These are phyloP conservation scores for Collybia sp. DNA, from an alignment of 768 basidiomycete species.

Conservation along the genomic window DNA sequence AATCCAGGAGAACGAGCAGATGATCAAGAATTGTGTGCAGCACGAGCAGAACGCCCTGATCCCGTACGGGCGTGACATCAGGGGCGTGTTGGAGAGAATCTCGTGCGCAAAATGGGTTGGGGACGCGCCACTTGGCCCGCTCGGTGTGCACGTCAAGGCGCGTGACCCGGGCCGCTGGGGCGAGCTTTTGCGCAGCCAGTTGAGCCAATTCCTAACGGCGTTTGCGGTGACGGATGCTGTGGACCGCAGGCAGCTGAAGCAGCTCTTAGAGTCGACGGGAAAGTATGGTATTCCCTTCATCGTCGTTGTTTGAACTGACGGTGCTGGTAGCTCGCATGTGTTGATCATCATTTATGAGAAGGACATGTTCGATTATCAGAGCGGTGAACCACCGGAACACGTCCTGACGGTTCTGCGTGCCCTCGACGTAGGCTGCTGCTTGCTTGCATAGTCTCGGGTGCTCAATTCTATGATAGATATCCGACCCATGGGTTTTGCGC, in stretches of 20 bases:
- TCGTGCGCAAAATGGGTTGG: conserved; percentile 54
- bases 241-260: conserved; percentile 56
- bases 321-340: conserved; percentile 31
- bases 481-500: conserved; percentile 69
- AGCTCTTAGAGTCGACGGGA: conserved; percentile 49
- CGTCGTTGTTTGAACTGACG: not conserved
- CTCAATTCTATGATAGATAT: conserved; percentile 44
- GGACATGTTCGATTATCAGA: conserved; percentile 77
- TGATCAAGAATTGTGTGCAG: conserved; percentile 44
- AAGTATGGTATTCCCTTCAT: conserved; percentile 49
- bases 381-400: conserved; percentile 61
- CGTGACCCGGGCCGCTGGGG: conserved; percentile 64
- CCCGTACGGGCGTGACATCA: conserved; percentile 61
- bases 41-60: conserved; percentile 54
- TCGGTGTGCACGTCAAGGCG: conserved; percentile 76
- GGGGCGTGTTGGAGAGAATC: conserved; percentile 51
- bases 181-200: conserved; percentile 53
- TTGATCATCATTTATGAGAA: conserved; percentile 61
- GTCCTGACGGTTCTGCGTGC: conserved; percentile 78
- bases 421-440: conserved; percentile 56
- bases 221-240: conserved; percentile 72
- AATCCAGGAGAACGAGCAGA: conserved; percentile 43
- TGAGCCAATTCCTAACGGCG: conserved; percentile 54
- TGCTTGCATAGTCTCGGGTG: not conserved
- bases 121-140: conserved; percentile 66